Conservation (phyloP, 345 rosid species). For the Gossypium herbaceum region DNA sequence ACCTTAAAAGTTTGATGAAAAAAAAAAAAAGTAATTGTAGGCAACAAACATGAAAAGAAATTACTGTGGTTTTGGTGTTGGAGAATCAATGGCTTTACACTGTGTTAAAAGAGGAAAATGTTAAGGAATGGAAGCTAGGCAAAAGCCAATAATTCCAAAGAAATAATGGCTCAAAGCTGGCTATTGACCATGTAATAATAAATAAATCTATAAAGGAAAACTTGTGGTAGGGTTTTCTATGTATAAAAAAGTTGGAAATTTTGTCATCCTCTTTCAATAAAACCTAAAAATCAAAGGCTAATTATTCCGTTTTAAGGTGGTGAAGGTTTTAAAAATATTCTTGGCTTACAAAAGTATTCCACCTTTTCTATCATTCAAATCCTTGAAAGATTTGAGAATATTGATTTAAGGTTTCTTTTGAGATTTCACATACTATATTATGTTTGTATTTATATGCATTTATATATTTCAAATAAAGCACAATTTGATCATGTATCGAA, state of each 20-base stretch:
- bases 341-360: conserved; percentile 8
- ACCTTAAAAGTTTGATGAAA: too few relatives aligned
- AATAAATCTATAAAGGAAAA: too few relatives aligned
- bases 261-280: neutral
- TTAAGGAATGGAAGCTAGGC: conserved; percentile 9
- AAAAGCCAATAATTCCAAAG: conserved; percentile 19
- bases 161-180: conserved; percentile 15
- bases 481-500: too few relatives aligned
- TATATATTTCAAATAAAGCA: too few relatives aligned
- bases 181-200: neutral
- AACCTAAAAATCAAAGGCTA: conserved; percentile 2
- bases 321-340: conserved; percentile 11
- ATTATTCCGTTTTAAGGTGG: neutral
- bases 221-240: too few relatives aligned
- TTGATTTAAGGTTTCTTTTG: too few relatives aligned
- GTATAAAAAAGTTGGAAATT: too few relatives aligned
- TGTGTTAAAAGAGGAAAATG: neutral
- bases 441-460: too few relatives aligned
- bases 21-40: too few relatives aligned
- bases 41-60: neutral
- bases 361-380: conserved; percentile 20
- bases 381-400: conserved; percentile 21
- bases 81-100: neutral
- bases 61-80: neutral
- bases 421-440: too few relatives aligned